A percentile compares a stretch with the other conserved stretches of the same genome.
Evolutionary conservation across 352 stramenopile species (phyloP).

Genomic region (Globisporangium iwayamae): DNA sequence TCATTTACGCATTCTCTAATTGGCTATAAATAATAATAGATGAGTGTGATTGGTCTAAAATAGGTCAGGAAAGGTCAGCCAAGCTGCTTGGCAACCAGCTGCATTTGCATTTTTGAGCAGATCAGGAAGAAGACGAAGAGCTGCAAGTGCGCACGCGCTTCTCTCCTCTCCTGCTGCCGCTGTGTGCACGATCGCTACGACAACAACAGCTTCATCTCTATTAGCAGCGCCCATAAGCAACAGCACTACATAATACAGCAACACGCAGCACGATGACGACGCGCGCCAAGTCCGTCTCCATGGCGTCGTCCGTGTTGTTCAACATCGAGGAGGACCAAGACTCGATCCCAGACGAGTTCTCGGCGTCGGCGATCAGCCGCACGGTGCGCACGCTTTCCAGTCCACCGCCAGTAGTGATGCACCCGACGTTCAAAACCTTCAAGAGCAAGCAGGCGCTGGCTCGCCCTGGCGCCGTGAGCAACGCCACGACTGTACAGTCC

Average conservation of each 20-base stretch:
- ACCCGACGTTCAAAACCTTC: conserved; percentile 5
- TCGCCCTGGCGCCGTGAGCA: conserved; percentile 28
- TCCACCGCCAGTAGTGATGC: not conserved
- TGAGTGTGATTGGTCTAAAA: too few relatives aligned
- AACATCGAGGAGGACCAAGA: conserved; percentile 42
- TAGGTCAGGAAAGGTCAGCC: not conserved
- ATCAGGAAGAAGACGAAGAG: not conserved
- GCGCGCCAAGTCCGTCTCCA: conserved; percentile 20
- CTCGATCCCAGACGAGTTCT: conserved; percentile 12
- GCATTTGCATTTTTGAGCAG: not conserved
- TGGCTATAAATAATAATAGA: too few relatives aligned
- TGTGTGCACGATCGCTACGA: not conserved
- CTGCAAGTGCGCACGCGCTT: not conserved
- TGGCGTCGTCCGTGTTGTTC: conserved; percentile 33
- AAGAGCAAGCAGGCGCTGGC: conserved; percentile 8
- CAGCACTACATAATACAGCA: not conserved
- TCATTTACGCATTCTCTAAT: too few relatives aligned
- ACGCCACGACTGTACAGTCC: conserved; percentile 18
- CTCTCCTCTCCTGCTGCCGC: not conserved
- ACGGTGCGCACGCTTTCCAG: conserved; percentile 20
- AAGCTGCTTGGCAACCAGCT: not conserved
- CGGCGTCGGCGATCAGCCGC: conserved; percentile 13
- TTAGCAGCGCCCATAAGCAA: not conserved
- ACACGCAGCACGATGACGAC: conserved; percentile 4
- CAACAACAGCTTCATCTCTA: not conserved